Base-by-base conservation (phyloP, 2,329 filamentous ascomycete genomes). In the Plenodomus lindquistii region DNA sequence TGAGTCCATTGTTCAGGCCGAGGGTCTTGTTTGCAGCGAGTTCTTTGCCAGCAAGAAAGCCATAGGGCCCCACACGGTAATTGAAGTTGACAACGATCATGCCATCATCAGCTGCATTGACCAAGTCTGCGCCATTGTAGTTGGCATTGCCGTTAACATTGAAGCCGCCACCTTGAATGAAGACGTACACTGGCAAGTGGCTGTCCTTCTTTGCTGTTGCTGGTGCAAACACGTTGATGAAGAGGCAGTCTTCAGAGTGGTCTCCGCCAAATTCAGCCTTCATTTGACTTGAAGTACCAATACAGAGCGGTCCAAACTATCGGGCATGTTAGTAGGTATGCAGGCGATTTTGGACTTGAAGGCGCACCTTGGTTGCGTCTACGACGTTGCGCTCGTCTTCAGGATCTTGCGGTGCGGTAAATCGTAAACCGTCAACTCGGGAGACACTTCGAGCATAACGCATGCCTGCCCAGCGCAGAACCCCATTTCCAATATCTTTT, bases 381-480 rank as follows among this genome's bases (percentile, higher is more conserved):
- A 84, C 79, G 3, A 81, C 64, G 1, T 72, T 75, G 2, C 70
- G 50, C 16, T 75, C 72, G 1, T 66, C 57, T 0, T 72, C 54
- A 2, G 88, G 88, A 65, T 89, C 85, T 59, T 80, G 75, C 0
- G 89, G 87, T 11, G 84, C 83, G 44, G 79, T 76, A 63, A 91
- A 93, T 17, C 89, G 66, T 37, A 68, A 44, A 24, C 69, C 67
- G 17, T 70, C 63, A 18, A 66, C 42, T 10, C 67, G 58, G 8
- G 68, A 67, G 1, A 63, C 54, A 20, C 52, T 64, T 17, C 68
- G 59, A 35, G 88, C 89, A 73, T 84, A 94, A 37, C 87, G 82
- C 54, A 94, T 83, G 1, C 88, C 89, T 7, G 89, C 78, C 87
- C 87, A 93, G 67, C 86, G 79, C 2, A 81, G 84, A 40, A 91